phyloP scores from a whole-genome alignment of 1,139 yeast genomes.

The Pichia sp. region DNA sequence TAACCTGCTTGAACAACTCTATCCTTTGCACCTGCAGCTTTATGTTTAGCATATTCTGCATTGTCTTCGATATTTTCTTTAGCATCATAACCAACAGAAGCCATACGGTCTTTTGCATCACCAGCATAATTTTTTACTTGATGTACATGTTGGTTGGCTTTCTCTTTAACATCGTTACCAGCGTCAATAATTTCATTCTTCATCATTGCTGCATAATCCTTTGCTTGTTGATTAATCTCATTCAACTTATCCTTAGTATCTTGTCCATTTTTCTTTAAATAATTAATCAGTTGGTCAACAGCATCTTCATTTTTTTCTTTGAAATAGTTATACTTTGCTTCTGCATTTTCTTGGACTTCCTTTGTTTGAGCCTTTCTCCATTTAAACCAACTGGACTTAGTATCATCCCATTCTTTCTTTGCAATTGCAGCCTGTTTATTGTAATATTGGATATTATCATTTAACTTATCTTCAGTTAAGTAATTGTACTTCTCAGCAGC shows the following conservation, averaged over 20 bases:
- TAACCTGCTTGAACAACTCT: conserved; percentile 6
- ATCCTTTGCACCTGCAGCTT: conserved; percentile 4
- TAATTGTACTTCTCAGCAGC: conserved; percentile 36
- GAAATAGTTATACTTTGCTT: conserved; percentile 8
- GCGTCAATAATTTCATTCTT: not conserved
- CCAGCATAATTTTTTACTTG: conserved; percentile 4
- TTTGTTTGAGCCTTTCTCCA: conserved; percentile 11
- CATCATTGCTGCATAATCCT: not conserved
- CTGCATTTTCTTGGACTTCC: conserved; percentile 8
- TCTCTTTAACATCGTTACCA: conserved; percentile 1
- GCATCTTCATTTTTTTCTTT: conserved; percentile 9
- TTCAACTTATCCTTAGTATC: conserved; percentile 4
- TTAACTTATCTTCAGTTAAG: conserved; percentile 21
- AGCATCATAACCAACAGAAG: conserved; percentile 2
- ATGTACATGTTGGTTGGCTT: conserved; percentile 1
- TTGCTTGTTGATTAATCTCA: not conserved
- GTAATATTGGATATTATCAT: conserved; percentile 2
- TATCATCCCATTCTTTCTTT: conserved; percentile 9
- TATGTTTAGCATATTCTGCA: not conserved
- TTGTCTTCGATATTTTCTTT: conserved; percentile 8
- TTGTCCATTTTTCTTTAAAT: conserved; percentile 1
- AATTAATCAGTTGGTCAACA: conserved; percentile 1
- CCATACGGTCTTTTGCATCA: conserved; percentile 1
- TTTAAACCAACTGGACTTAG: conserved; percentile 9
- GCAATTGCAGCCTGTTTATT: conserved; percentile 9